Conservation (phyloP, 495 filamentous ascomycete genomes). For the Tetracladium marchalianum region DNA sequence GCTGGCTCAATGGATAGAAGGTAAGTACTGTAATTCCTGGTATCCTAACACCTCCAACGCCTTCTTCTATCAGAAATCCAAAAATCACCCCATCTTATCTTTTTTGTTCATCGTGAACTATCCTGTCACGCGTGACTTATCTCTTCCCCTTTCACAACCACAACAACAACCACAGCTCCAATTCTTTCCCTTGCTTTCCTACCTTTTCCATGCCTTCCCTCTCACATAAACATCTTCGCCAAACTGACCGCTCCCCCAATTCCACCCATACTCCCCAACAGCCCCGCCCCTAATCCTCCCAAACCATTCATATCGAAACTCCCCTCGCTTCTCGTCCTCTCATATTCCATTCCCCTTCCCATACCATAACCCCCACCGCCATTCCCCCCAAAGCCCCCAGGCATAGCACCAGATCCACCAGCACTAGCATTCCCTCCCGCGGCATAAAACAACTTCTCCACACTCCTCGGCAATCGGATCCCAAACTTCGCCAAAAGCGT, state of each 20-base stretch:
- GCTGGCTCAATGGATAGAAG: too few species aligned
- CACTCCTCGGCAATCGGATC: constrained; percentile 52
- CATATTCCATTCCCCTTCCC: constrained; percentile 25
- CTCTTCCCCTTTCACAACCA: too few species aligned
- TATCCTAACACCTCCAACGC: constrained; percentile 5
- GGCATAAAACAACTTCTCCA: constrained; percentile 46
- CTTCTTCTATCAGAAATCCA: not conserved
- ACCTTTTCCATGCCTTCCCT: not conserved
- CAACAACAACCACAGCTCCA: too few species aligned
- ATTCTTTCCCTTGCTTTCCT: not conserved
- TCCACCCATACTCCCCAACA: constrained; percentile 31
- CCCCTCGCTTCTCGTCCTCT: constrained; percentile 30
- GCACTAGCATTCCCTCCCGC: constrained; percentile 26
- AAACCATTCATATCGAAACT: constrained; percentile 8
- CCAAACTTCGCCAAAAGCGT: constrained; percentile 67
- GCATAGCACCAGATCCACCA: constrained; percentile 9
- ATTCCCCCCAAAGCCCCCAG: constrained; percentile 7
- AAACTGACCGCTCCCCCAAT: constrained; percentile 43
- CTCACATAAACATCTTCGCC: constrained; percentile 56
- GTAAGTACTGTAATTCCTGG: not conserved
- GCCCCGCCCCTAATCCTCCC: constrained; percentile 6
- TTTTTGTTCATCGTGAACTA: too few species aligned
- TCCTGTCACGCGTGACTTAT: too few species aligned
- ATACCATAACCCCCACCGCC: constrained; percentile 23
- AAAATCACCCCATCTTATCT: too few species aligned